Base-by-base conservation (phyloP, 2,329 filamentous ascomycete genomes). In the Zarea fungicola region DNA sequence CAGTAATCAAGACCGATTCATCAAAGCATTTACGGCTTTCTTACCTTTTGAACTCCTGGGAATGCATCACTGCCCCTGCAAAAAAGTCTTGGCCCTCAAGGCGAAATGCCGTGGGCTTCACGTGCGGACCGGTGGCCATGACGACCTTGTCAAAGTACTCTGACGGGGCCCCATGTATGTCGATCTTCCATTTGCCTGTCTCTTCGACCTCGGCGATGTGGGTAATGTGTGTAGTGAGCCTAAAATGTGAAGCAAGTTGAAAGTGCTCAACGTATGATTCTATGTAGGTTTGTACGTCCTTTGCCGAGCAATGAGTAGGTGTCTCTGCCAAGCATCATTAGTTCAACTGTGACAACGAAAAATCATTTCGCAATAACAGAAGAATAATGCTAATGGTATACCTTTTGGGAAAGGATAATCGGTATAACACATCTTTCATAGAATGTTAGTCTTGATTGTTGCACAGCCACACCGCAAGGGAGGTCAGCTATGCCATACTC, bases 11-110 rank as follows among this genome's bases (percentile, higher is more conserved):
- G n/a, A n/a, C n/a, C n/a, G n/a, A n/a, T n/a, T n/a, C n/a, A n/a
- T n/a, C n/a, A n/a, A n/a, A n/a, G n/a, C n/a, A n/a, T n/a, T n/a
- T n/a, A n/a, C n/a, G n/a, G n/a, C n/a, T n/a, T n/a, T n/a, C 54
- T 21, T 52, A 65, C 66, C 51, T 56, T 29, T 66, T 64, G 48
- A 65, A 70, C 2, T 53, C 56, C 9, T 65, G 64, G 0, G 65
- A 65, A 49, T 76, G 73, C 2, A 74, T 59, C 4, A 70, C 53
- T 2, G 60, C 54, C 6, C 70, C 70, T 19, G 63, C 41, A 31
- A 72, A 74, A n/a, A 60, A 53, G 0, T 68, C 65, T 10, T 62
- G 46, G 1, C 64, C 69, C 23, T 63, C 58, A 4, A 72, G 54
- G 5, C 54, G 42, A 2, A 70, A 71, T 44, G 66, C 58, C 6